Conservation (phyloP, 495 filamentous ascomycete genomes). For the Zalerion maritima region DNA sequence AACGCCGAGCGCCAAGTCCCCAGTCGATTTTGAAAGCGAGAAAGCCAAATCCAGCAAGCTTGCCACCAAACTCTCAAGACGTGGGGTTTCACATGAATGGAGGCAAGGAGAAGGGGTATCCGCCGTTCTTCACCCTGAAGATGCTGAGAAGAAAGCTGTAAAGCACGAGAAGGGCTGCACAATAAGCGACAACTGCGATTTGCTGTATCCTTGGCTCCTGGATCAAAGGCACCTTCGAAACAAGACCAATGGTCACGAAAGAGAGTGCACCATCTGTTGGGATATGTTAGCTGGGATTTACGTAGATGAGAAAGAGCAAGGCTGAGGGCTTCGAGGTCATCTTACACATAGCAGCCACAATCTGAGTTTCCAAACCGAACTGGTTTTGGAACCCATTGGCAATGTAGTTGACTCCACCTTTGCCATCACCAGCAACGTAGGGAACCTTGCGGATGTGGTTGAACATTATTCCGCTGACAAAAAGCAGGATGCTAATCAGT, state of each 20-base stretch:
- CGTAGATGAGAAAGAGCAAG: neutral
- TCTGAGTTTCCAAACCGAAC: conserved; percentile 90
- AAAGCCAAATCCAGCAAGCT: conserved; percentile 1
- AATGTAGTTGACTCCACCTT: conserved; percentile 81
- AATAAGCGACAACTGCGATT: conserved; percentile 71
- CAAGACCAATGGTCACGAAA: conserved; percentile 78
- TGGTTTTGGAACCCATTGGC: conserved; percentile 90
- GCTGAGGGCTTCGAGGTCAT: conserved; percentile 8
- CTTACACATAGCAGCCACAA: conserved; percentile 91
- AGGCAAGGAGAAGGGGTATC: conserved; percentile 87
- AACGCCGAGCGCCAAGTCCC: neutral
- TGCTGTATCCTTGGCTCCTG: conserved; percentile 64
- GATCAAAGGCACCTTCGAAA: conserved; percentile 81
- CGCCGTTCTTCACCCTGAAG: conserved; percentile 87
- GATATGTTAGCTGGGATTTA: conserved; percentile 11
- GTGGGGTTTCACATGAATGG: conserved; percentile 50
- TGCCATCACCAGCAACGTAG: conserved; percentile 80
- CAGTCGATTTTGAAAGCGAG: neutral
- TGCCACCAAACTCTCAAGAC: conserved; percentile 3
- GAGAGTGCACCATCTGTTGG: conserved; percentile 74
- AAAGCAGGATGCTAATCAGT: conserved; percentile 79
- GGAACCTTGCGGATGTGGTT: conserved; percentile 95
- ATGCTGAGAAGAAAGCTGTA: conserved; percentile 91
- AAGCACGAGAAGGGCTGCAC: conserved; percentile 57
- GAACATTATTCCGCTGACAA: conserved; percentile 97